Evolutionary conservation across 371 early-diverging fungal species (phyloP).

Genomic region (Mortierella sp.): DNA sequence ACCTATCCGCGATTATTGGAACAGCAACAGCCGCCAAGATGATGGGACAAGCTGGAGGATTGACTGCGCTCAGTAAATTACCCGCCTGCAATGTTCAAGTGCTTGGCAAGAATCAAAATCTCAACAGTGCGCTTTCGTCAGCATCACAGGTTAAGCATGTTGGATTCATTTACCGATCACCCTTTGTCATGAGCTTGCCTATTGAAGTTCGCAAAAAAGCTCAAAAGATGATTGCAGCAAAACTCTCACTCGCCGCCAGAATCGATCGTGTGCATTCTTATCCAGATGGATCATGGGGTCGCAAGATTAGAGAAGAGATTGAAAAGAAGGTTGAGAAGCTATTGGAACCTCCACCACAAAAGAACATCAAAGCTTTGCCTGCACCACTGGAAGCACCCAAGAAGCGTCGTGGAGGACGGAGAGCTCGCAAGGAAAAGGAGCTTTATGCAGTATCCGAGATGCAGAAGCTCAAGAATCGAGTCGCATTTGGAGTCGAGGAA

Average conservation of each 20-base stretch:
- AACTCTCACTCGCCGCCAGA: constrained; percentile 87
- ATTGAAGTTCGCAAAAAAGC: constrained; percentile 84
- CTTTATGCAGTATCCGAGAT: constrained; percentile 90
- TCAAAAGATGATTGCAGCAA: constrained; percentile 85
- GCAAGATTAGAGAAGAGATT: constrained; percentile 81
- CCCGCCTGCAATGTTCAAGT: constrained; percentile 91
- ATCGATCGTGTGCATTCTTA: constrained; percentile 83
- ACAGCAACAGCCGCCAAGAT: constrained; percentile 91
- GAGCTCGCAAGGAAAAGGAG: constrained; percentile 88
- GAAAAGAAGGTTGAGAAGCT: constrained; percentile 88
- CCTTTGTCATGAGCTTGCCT: constrained; percentile 77
- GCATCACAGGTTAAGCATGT: constrained; percentile 79
- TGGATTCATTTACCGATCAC: constrained; percentile 86
- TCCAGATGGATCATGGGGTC: constrained; percentile 80
- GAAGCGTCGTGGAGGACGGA: constrained; percentile 90
- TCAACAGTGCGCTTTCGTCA: constrained; percentile 85
- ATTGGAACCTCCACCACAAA: constrained; percentile 89
- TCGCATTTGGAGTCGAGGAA: constrained; percentile 93
- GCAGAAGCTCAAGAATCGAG: constrained; percentile 89
- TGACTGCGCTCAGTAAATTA: constrained; percentile 88
- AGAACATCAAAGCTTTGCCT: constrained; percentile 89
- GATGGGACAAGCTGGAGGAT: constrained; percentile 92
- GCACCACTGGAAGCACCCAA: constrained; percentile 93
- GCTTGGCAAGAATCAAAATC: constrained; percentile 69
- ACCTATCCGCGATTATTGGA: constrained; percentile 90